Evolutionary conservation across 2,329 filamentous ascomycete species (phyloP).

Genomic region (Aspergillus uvarum): DNA sequence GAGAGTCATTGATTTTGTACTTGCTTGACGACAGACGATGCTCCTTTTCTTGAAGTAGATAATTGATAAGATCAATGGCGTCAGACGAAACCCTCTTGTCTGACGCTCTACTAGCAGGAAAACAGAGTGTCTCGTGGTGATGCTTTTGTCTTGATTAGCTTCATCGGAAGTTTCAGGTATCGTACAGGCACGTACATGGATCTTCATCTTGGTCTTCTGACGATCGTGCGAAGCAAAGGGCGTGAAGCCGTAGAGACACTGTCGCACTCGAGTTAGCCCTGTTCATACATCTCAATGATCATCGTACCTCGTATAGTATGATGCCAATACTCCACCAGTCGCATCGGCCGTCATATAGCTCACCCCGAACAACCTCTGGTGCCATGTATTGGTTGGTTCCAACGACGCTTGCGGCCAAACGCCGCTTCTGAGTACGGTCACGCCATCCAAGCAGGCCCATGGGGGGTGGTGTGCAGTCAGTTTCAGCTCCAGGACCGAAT

Average conservation of each 20-base stretch:
- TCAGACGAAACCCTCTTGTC: constrained; percentile 62
- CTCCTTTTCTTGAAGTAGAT: constrained; percentile 72
- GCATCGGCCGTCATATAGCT: constrained; percentile 85
- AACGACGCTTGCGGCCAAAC: constrained; percentile 79
- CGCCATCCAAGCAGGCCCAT: constrained; percentile 68
- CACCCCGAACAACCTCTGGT: constrained; percentile 81
- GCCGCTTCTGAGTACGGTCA: constrained; percentile 66
- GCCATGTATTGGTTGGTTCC: constrained; percentile 99
- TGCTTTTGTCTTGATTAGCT: constrained; percentile 49
- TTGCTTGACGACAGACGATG: constrained; percentile 71
- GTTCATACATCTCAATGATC: neutral
- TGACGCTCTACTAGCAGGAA: constrained; percentile 60
- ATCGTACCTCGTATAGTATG: constrained; percentile 75
- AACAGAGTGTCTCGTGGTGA: constrained; percentile 67
- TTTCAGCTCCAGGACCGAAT: constrained; percentile 26
- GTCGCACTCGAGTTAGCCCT: constrained; percentile 6
- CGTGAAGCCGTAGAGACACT: constrained; percentile 86
- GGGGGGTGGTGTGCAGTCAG: constrained; percentile 19
- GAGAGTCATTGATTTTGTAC: constrained; percentile 67
- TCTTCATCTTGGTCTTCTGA: constrained; percentile 81
- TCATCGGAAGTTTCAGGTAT: neutral
- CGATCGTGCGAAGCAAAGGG: constrained; percentile 83
- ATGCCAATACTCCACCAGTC: constrained; percentile 97
- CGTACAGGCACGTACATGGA: constrained; percentile 58
- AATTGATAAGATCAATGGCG: constrained; percentile 74